phyloP scores from a whole-genome alignment of 2,329 filamentous ascomycete genomes.

The Aspergillus carbonarius region DNA sequence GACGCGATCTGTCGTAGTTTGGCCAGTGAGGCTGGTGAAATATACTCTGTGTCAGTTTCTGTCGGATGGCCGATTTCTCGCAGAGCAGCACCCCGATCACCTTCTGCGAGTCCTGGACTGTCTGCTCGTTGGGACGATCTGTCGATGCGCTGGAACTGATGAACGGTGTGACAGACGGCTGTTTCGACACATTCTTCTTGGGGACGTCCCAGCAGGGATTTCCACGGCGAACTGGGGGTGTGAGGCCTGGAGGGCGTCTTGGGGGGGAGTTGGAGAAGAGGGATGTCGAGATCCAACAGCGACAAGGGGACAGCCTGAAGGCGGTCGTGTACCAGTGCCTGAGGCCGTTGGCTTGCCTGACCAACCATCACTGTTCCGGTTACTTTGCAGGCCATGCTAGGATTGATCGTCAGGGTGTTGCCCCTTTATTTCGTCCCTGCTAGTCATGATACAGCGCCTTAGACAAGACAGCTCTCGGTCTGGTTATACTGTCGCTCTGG shows the following conservation, averaged over 20 bases:
- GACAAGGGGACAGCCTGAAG: conserved; percentile 49
- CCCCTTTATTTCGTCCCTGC: too few species aligned
- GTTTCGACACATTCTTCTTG: conserved; percentile 44
- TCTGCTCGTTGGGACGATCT: conserved; percentile 51
- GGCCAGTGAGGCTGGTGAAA: background rate
- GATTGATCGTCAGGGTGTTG: too few species aligned
- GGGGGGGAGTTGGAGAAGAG: conserved; percentile 34
- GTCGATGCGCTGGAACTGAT: conserved; percentile 55
- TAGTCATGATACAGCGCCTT: too few species aligned
- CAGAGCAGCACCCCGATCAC: conserved; percentile 59
- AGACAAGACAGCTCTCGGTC: too few species aligned
- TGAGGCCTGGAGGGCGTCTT: conserved; percentile 30
- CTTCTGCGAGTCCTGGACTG: conserved; percentile 50
- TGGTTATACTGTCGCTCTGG: too few species aligned
- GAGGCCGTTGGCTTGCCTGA: too few species aligned
- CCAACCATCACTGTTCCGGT: too few species aligned
- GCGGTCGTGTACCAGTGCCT: too few species aligned
- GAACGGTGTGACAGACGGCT: conserved; percentile 43
- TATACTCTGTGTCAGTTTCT: conserved; percentile 27
- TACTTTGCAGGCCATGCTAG: too few species aligned
- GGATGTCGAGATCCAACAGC: conserved; percentile 51
- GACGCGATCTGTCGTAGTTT: conserved; percentile 6
- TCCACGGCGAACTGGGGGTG: conserved; percentile 46
- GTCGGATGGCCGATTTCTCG: background rate
- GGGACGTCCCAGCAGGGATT: conserved; percentile 49